Evolutionary conservation across 2,329 filamentous ascomycete species (phyloP), one percentile per base, ranked within the genome.

Genomic region (Trichophyton rubrum): DNA sequence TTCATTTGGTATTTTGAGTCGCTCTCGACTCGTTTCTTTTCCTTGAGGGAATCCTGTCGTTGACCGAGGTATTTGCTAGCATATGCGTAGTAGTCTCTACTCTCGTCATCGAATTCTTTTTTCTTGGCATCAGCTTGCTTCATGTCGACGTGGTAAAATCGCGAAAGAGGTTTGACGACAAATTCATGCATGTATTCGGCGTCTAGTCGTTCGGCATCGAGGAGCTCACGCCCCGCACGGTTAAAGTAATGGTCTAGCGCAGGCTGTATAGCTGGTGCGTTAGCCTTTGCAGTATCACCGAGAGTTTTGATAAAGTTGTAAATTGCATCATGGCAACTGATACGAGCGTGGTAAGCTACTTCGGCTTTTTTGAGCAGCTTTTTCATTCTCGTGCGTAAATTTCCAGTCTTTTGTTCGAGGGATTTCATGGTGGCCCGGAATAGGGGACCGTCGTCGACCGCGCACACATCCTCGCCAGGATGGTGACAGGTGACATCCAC

Each of bases 201-300:
- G 70, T 96, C 97, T 65, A 88, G 84, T 63, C 85, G 85, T 74
- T 99, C 91, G 70, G 96, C 97, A 0, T 78, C 74, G 41, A 96
- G 76, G 53, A 99, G 96, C 70, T 97, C 90, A 63, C 87, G 85
- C 2, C 92, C 91, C 66, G 96, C 97, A 69, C 91, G 95, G 74
- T 97, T 91, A 69, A 97, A 99, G 72, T 99, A 99, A 73, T 99
- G 91, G 64, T 99, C 93, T 62, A 99, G 81, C 3, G 92, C 93
- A 15, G 93, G 95, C 69, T 95, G 90, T n/a, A 99, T 91, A 0
- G 92, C 93, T 69, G 95, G 96, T 56, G 90, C 88, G 70, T 97
- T 97, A 11, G 91, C 95, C 0, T 84, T 85, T 0, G 91, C 90
- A 0, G 90, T 89, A 69, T 97, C 93, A 64, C 87, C 85, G 35